Percentiles rank a stretch among this genome's conserved stretches.
phyloP scores from a whole-genome alignment of 2,329 filamentous ascomycete species.

The Paraphaeosphaeria minitans region DNA sequence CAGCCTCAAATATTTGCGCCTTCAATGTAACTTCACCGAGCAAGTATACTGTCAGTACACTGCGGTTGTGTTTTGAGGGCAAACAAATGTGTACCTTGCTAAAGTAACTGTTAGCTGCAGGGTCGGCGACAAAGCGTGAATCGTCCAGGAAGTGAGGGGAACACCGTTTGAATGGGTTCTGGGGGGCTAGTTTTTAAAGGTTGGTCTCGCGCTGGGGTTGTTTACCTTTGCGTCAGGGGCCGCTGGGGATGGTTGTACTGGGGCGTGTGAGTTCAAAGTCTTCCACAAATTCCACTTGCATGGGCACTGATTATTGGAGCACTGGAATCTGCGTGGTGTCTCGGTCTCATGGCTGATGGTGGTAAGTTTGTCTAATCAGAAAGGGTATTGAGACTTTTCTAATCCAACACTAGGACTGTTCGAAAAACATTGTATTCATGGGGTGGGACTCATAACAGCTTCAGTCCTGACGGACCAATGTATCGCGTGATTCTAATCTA shows the following conservation, averaged over 20 bases:
- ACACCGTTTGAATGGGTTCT: too few relatives aligned
- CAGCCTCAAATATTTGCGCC: too few relatives aligned
- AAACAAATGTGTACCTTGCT: neutral
- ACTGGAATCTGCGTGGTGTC: slow-evolving; percentile 43
- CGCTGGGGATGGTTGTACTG: slow-evolving; percentile 40
- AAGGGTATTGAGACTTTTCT: too few relatives aligned
- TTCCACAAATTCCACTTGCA: neutral
- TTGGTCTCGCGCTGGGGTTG: slow-evolving; percentile 32
- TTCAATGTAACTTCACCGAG: too few relatives aligned
- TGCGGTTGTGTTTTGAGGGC: neutral
- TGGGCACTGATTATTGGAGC: slow-evolving; percentile 20
- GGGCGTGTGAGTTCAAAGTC: slow-evolving; percentile 30
- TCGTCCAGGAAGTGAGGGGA: neutral
- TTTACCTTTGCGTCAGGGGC: slow-evolving; percentile 33
- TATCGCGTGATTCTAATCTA: slow-evolving; percentile 36
- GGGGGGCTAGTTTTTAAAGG: slow-evolving; percentile 11
- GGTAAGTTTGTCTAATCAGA: slow-evolving; percentile 14
- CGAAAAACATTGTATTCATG: slow-evolving; percentile 44
- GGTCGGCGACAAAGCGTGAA: neutral
- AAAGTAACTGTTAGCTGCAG: neutral
- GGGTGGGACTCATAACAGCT: slow-evolving; percentile 36
- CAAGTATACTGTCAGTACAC: neutral
- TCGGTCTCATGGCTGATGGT: slow-evolving; percentile 42
- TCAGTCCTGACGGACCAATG: slow-evolving; percentile 39
- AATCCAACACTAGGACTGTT: slow-evolving; percentile 36